These are phyloP conservation scores for Gilbertella persicaria DNA, from an alignment of 371 early-diverging fungal genomes.

Conservation along the genomic window DNA sequence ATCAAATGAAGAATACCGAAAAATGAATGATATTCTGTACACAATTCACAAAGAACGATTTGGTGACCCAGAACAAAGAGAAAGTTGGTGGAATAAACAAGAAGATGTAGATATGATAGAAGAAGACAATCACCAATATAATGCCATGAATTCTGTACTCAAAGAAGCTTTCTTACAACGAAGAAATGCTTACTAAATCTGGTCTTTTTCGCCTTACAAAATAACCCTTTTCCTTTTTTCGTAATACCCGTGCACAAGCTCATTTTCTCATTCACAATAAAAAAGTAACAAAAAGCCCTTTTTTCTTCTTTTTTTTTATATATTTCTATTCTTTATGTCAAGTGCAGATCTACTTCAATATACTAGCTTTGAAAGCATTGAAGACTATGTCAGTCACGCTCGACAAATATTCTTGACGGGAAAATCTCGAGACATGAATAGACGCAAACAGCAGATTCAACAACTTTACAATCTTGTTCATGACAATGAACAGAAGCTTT, in stretches of 20 bases:
- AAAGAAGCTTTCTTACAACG: conserved; percentile 32
- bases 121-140: conserved; percentile 17
- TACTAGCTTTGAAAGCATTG: conserved; percentile 41
- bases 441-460: conserved; percentile 73
- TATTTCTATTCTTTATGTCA: conserved; percentile 2
- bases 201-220: too few relatives aligned
- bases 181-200: too few relatives aligned
- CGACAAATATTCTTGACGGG: conserved; percentile 40
- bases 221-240: too few relatives aligned
- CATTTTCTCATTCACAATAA: too few relatives aligned
- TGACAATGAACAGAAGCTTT: conserved; percentile 64
- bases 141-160: conserved; percentile 10
- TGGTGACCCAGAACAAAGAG: conserved; percentile 33
- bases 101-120: conserved; percentile 21
- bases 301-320: conserved; percentile 1
- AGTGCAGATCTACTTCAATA: conserved; percentile 8
- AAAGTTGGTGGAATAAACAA: conserved; percentile 24
- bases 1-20: conserved; percentile 9
- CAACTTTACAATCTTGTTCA: conserved; percentile 58
- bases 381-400: conserved; percentile 36
- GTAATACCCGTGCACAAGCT: too few relatives aligned
- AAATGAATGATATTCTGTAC: conserved; percentile 25
- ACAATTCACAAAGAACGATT: conserved; percentile 22
- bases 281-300: too few relatives aligned
- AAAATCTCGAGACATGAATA: conserved; percentile 50